These are phyloP conservation scores for Poa annua DNA, from an alignment of 176 grass and related monocot species.

Conservation along the genomic window DNA sequence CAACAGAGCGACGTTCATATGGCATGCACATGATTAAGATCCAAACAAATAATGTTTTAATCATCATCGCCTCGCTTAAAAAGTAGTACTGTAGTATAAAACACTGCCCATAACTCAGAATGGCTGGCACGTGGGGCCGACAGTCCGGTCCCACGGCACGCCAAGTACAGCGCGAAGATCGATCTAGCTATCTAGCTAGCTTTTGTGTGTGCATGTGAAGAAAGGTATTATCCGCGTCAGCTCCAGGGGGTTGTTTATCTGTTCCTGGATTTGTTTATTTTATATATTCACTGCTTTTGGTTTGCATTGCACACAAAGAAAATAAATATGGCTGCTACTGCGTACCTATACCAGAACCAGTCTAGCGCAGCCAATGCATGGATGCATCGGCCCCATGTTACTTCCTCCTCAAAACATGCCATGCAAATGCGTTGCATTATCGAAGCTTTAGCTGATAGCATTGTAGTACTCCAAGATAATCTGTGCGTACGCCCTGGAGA, in stretches of 20 bases:
- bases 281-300: constrained; percentile 27
- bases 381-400: constrained; percentile 38
- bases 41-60: too few relatives aligned
- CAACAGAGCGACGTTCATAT: too few relatives aligned
- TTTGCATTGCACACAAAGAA: constrained; percentile 52
- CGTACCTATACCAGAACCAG: not conserved
- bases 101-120: not conserved
- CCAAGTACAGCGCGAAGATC: constrained; percentile 35
- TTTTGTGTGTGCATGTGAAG: constrained; percentile 47
- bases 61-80: too few relatives aligned
- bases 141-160: constrained; percentile 24
- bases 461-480: too few relatives aligned
- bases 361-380: not conserved
- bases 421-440: constrained; percentile 11
- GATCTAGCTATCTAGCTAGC: not conserved
- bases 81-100: too few relatives aligned
- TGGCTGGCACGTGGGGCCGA: constrained; percentile 37
- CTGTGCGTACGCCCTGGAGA: constrained; percentile 15
- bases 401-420: constrained; percentile 41
- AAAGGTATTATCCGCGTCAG: constrained; percentile 25
- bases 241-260: constrained; percentile 23
- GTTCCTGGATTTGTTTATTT: not conserved
- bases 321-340: constrained; percentile 13
- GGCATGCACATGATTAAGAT: too few relatives aligned
- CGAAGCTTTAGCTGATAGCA: not conserved